Conservation (phyloP, 805 yeast species). For the Torulaspora delbrueckii region DNA sequence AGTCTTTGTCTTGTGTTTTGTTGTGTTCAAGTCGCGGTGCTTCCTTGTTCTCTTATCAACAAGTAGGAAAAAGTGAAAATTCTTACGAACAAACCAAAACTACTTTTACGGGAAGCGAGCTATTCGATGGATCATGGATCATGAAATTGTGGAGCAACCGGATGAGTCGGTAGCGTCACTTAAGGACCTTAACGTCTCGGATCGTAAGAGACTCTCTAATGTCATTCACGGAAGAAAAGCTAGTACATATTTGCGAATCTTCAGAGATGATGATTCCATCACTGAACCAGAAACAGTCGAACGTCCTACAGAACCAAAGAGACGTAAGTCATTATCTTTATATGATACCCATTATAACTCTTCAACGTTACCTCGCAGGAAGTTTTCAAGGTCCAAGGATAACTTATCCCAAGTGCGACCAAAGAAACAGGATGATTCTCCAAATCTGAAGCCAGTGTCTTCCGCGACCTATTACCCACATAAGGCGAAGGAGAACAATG, state of each 20-base stretch:
- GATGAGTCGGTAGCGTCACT: constrained; percentile 13
- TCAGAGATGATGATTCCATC: constrained; percentile 30
- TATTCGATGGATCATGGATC: constrained; percentile 3
- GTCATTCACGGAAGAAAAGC: constrained; percentile 36
- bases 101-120: background rate
- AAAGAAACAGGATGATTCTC: constrained; percentile 1
- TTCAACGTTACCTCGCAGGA: constrained; percentile 10
- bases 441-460: constrained; percentile 52
- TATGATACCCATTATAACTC: constrained; percentile 15
- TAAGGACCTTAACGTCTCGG: constrained; percentile 27
- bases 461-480: constrained; percentile 72
- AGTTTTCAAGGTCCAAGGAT: constrained; percentile 12
- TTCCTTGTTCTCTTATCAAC: background rate
- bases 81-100: background rate
- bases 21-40: background rate
- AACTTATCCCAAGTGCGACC: background rate
- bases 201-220: constrained; percentile 18
- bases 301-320: constrained; percentile 1
- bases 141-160: background rate
- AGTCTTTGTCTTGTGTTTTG: background rate
- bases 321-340: constrained; percentile 10
- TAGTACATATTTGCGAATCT: constrained; percentile 33
- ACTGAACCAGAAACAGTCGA: constrained; percentile 3
- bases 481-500: constrained; percentile 36
- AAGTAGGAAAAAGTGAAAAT: constrained; percentile 2